Base-by-base conservation (phyloP, 805 yeast species). In the Candida boleticola region DNA sequence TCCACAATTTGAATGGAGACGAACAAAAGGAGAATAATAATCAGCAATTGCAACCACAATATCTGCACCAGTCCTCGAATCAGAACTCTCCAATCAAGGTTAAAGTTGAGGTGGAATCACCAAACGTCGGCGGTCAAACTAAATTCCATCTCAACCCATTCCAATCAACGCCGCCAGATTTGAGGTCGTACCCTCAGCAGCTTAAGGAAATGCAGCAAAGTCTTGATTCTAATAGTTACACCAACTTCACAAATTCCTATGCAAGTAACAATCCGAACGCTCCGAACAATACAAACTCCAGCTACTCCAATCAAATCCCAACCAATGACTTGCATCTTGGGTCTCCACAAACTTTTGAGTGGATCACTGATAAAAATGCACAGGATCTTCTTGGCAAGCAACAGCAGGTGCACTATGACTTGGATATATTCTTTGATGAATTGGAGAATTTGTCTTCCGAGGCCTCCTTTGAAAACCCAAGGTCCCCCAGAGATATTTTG, bases 371-470 rank as follows among this genome's bases (percentile, higher is more conserved):
- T 30, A 62, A 40, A 36, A 39, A 40, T 14, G 27, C 34, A 22
- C 29, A 22, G 13, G 11, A 3, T 19, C 29, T 5, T 21, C 23
- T 21, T 36, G 32, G 6, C 19, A 35, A 29, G 39, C 37, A 17
- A 14, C 35, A 16, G 47, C 32, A 25, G 16, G 25, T 14, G n/a
- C 39, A 44, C 14, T 46, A 47, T 29, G 57, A 57, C 26, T 50
- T 79, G 41, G 74, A 71, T 21, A 57, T 61, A 16, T 79, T 79
- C 54, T 77, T 79, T 52, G 65, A 65, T 39, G 77, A 77, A 42
- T 58, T 79, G 43, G 73, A 71, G 20, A 64, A 63, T 37, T 42
- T 57, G 29, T 56, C 62, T 10, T 27, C 39, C 6, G 31, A 25
- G 5, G 11, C 30, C 3, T 25, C 27, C 7, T 3, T 17, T 4